Conservation (phyloP, 2,329 filamentous ascomycete genomes). For the Clarireedia monteithiana region DNA sequence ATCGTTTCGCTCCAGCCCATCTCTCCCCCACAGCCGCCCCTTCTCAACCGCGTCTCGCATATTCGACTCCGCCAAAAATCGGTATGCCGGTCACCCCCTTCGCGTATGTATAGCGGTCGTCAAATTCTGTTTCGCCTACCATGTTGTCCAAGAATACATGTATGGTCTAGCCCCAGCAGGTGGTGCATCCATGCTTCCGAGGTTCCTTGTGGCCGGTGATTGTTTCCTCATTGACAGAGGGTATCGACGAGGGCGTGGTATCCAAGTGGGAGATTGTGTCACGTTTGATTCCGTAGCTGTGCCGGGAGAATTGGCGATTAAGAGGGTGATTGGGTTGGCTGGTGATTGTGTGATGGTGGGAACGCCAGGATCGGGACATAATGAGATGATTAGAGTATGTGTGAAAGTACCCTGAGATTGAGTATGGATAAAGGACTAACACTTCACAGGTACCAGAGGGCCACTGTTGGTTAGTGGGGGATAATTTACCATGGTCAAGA, state of each 20-base stretch:
- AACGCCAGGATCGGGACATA: constrained; percentile 39
- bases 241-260: constrained; percentile 59
- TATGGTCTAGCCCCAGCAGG: constrained; percentile 50
- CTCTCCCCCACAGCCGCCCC: constrained; percentile 2
- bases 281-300: constrained; percentile 68
- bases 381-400: constrained; percentile 50
- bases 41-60: not conserved
- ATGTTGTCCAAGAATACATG: constrained; percentile 53
- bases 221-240: constrained; percentile 59
- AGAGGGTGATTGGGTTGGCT: constrained; percentile 44
- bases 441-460: constrained; percentile 68
- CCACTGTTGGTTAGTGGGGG: constrained; percentile 85
- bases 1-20: not conserved
- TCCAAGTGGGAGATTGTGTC: constrained; percentile 78
- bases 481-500: constrained; percentile 75
- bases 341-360: constrained; percentile 65
- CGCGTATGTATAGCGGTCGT: constrained; percentile 38
- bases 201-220: constrained; percentile 60
- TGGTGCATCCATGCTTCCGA: constrained; percentile 87
- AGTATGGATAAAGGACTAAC: not conserved
- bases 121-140: constrained; percentile 40
- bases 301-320: constrained; percentile 54
- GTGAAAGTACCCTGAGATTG: not conserved
- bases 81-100: constrained; percentile 27
- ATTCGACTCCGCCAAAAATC: constrained; percentile 5